phyloP scores from a whole-genome alignment of 495 filamentous ascomycete species.

The Talaromyces nanjingensis region DNA sequence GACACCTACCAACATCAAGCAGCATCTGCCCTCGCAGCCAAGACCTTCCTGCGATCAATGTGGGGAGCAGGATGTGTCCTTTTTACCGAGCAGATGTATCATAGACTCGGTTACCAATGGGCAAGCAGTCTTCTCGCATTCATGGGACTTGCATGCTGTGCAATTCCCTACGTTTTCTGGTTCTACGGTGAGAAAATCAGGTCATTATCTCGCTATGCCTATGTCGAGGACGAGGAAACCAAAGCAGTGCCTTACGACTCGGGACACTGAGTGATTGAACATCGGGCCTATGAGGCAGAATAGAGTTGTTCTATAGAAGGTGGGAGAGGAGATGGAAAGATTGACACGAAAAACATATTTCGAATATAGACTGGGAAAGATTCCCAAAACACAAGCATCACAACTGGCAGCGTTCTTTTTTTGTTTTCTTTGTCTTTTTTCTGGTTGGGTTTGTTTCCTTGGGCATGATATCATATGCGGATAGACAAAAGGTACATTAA shows the following conservation, averaged over 20 bases:
- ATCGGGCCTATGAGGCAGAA: neutral
- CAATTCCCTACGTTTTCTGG: conserved; percentile 72
- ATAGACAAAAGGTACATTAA: neutral
- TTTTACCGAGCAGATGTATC: conserved; percentile 78
- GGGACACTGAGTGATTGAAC: neutral
- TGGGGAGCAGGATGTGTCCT: conserved; percentile 72
- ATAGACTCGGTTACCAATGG: conserved; percentile 66
- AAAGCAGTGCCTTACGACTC: neutral
- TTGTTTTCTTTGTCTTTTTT: neutral
- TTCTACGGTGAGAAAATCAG: conserved; percentile 65
- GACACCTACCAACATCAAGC: conserved; percentile 82
- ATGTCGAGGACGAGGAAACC: conserved; percentile 43
- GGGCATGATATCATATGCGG: neutral
- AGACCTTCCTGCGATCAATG: conserved; percentile 71
- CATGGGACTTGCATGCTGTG: conserved; percentile 63
- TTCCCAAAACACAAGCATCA: neutral
- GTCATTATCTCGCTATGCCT: conserved; percentile 58
- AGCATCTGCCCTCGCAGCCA: conserved; percentile 78
- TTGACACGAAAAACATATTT: neutral
- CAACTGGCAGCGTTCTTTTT: neutral
- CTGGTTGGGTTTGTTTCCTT: neutral
- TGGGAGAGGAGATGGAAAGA: neutral
- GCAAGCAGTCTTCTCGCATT: conserved; percentile 64
- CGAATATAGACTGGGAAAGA: neutral
- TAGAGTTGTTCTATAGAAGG: neutral